phyloP scores from a whole-genome alignment of 1,139 yeast genomes.

The Yamadazyma oceani region DNA sequence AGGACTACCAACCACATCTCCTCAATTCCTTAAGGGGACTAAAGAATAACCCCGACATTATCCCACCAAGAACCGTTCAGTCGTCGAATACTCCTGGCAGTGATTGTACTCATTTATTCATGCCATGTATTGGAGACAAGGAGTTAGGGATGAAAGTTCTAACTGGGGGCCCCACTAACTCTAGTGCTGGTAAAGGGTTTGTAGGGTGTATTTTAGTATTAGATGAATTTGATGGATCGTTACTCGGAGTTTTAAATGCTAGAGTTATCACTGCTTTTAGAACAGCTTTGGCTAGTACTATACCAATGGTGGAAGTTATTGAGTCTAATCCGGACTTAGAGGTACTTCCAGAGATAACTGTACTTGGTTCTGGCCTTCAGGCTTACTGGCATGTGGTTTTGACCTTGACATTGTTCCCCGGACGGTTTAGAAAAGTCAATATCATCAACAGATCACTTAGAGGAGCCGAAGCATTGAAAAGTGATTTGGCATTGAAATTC shows the following conservation, averaged over 20 bases:
- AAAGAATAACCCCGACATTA: conserved; percentile 25
- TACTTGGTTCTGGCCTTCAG: conserved; percentile 68
- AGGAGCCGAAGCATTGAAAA: conserved; percentile 37
- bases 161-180: conserved; percentile 47
- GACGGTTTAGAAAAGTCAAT: conserved; percentile 30
- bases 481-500: conserved; percentile 3
- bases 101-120: conserved; percentile 54
- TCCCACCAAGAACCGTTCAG: conserved; percentile 37
- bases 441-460: conserved; percentile 47
- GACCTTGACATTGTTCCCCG: conserved; percentile 41
- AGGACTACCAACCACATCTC: conserved; percentile 29
- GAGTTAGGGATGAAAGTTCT: conserved; percentile 47
- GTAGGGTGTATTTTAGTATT: conserved; percentile 53
- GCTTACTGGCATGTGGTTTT: conserved; percentile 64
- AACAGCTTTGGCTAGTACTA: conserved; percentile 60
- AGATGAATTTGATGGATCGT: conserved; percentile 50
- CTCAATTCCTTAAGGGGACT: conserved; percentile 23
- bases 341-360: conserved; percentile 33
- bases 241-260: conserved; percentile 58
- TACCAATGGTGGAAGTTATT: conserved; percentile 45
- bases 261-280: conserved; percentile 63
- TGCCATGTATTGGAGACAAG: conserved; percentile 61
- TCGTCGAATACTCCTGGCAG: conserved; percentile 25
- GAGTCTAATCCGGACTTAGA: conserved; percentile 10
- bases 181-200: conserved; percentile 43